These are phyloP conservation scores for Circinella umbellata DNA, from an alignment of 371 early-diverging fungal genomes.

Conservation along the genomic window DNA sequence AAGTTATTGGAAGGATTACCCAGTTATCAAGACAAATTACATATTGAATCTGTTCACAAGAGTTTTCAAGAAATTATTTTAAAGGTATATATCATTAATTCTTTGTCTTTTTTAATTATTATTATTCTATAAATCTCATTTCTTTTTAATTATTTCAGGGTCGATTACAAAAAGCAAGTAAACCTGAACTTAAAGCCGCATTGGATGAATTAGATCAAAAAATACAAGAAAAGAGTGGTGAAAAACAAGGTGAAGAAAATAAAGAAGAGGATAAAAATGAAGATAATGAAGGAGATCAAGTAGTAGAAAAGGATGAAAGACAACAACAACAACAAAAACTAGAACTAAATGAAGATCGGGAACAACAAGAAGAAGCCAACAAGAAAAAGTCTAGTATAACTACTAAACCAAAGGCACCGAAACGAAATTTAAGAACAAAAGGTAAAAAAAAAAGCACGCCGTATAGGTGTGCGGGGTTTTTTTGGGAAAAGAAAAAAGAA, in stretches of 20 bases:
- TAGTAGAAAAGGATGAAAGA: not conserved
- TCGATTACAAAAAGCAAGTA: conserved; percentile 66
- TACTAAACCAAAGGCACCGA: not conserved
- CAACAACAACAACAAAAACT: too few relatives aligned
- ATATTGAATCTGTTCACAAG: conserved; percentile 83
- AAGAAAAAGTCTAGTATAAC: too few relatives aligned
- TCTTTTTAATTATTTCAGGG: conserved; percentile 41
- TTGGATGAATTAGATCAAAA: conserved; percentile 85
- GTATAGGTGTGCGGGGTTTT: too few relatives aligned
- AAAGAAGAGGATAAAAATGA: not conserved
- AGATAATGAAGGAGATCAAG: not conserved
- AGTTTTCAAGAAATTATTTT: conserved; percentile 80
- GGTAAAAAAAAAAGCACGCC: not conserved
- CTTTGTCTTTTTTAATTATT: not conserved
- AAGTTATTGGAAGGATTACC: conserved; percentile 83
- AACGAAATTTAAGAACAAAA: conserved; percentile 5
- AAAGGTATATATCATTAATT: conserved; percentile 59
- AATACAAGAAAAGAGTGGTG: conserved; percentile 38
- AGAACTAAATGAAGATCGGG: not conserved
- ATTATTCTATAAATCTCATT: not conserved
- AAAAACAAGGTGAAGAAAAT: conserved; percentile 14
- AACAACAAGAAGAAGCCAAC: not conserved
- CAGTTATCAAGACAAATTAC: conserved; percentile 87
- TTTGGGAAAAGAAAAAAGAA: not conserved
- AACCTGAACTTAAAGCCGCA: conserved; percentile 71